These are phyloP conservation scores for Limonium bicolor DNA, from an alignment of 148 eudicot genomes.

Conservation along the genomic window DNA sequence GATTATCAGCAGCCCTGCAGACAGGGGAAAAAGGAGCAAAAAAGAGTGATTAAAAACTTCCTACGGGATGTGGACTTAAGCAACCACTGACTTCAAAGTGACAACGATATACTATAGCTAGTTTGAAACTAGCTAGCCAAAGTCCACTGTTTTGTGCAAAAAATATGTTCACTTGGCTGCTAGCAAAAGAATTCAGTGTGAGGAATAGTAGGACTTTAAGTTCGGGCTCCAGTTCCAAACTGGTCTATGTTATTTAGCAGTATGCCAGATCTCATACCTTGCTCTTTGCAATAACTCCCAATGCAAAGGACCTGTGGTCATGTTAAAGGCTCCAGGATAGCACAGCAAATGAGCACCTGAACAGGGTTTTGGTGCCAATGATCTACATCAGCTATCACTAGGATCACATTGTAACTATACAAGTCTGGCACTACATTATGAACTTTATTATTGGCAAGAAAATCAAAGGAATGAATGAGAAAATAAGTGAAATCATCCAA, in stretches of 20 bases:
- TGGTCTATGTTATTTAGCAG: too few relatives aligned
- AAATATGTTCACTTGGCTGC: too few relatives aligned
- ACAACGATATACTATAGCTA: background rate
- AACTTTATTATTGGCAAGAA: too few relatives aligned
- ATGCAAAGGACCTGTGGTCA: slow-evolving; percentile 38
- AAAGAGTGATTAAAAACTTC: background rate
- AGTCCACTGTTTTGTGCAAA: too few relatives aligned
- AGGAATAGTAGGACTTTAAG: too few relatives aligned
- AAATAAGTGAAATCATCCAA: too few relatives aligned
- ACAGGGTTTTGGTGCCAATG: slow-evolving; percentile 1
- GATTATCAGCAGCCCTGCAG: slow-evolving; percentile 60
- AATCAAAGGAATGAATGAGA: too few relatives aligned
- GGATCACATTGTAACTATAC: too few relatives aligned
- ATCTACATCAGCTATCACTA: too few relatives aligned
- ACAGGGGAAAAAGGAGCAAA: background rate
- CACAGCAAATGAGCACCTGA: slow-evolving; percentile 52
- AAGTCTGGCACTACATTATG: too few relatives aligned
- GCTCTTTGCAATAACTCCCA: slow-evolving; percentile 66
- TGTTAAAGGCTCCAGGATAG: slow-evolving; percentile 68
- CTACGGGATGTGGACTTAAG: background rate
- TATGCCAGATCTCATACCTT: slow-evolving; percentile 22
- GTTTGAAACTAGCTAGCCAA: too few relatives aligned
- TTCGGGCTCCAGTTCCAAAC: too few relatives aligned
- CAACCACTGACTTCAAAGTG: background rate
- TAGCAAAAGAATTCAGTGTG: background rate